Base-by-base conservation (phyloP, 768 basidiomycete species). In the Hortiboletus flavorubellus region DNA sequence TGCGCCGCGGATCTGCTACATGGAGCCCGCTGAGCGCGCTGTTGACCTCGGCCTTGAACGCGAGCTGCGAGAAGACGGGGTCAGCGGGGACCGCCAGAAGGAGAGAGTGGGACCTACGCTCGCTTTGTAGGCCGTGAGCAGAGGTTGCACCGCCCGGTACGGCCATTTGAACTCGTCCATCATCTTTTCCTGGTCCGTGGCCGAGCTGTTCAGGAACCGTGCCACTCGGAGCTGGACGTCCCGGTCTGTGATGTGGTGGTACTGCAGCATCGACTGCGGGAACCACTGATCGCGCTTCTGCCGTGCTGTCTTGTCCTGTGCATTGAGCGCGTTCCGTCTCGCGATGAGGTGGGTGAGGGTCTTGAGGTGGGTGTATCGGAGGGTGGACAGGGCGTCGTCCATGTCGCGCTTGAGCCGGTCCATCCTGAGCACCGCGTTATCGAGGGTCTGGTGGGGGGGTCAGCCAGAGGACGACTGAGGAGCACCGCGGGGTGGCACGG, bases 211-310 rank as follows among this genome's bases (percentile, higher is more conserved):
- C 31, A 86, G 67, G 60, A 82, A 84, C 46, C 72, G 70, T 21
- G 82, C 82, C 9, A 77, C 72, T 2, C 83, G 76, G n/a, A 79
- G 63, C 67, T 80, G 75, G 0, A 73, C 64, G 26, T 82, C 80
- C 18, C 74, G 75, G 8, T 66, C 70, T 2, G 57, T 55, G 49
- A 75, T 71, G 4, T 59, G 50, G 11, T 64, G 55, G 55, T 68
- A 77, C 34, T 71, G 70, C 3, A 52, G 56, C 33, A 63, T 45
- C 29, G 55, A 66, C 39, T 51, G 55, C 2, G 75, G 75, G 41
- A 76, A 76, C 47, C 62, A 64, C 5, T 68, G 63, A 50, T 74
- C 72, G n/a, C 67, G 70, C 16, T 42, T 54, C 42, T 61, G 63
- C 15, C 65, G 69, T 21, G 54, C 54, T 0, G 34, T 14, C 34